Percentiles rank a stretch among this genome's conserved stretches.
Conservation (phyloP, 257 asterid species). For the Forsythia suspensa region DNA sequence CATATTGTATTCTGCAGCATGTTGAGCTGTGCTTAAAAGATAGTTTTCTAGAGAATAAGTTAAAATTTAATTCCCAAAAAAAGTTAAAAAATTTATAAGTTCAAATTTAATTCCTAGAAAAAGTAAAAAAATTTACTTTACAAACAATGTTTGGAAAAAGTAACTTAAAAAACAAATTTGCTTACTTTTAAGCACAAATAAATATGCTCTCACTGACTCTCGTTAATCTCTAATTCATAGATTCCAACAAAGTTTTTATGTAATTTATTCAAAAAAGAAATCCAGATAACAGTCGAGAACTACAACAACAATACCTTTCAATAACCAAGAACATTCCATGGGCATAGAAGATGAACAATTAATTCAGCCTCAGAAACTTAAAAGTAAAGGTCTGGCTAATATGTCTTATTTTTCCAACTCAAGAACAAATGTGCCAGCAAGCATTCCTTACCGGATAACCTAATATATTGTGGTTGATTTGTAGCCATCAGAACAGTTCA, state of each 20-base stretch:
- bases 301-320: not conserved
- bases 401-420: not conserved
- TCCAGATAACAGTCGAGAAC: not conserved
- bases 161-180: too few relatives aligned
- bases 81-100: too few relatives aligned
- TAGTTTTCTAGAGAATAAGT: too few relatives aligned
- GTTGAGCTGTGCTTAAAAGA: too few relatives aligned
- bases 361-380: not conserved
- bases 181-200: too few relatives aligned
- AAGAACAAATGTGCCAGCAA: slow-evolving; percentile 13
- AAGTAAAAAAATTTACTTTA: too few relatives aligned
- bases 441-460: not conserved
- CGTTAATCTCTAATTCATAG: too few relatives aligned
- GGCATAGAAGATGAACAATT: not conserved
- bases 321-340: not conserved
- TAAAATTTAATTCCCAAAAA: too few relatives aligned
- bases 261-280: not conserved
- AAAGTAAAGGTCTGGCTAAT: not conserved
- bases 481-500: not conserved
- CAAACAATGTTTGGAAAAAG: too few relatives aligned
- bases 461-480: not conserved
- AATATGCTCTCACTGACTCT: too few relatives aligned
- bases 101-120: too few relatives aligned
- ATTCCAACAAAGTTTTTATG: not conserved
- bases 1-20: too few relatives aligned